These are phyloP conservation scores for Tremellales sp. DNA, from an alignment of 1,284 basidiomycete genomes.

Conservation along the genomic window DNA sequence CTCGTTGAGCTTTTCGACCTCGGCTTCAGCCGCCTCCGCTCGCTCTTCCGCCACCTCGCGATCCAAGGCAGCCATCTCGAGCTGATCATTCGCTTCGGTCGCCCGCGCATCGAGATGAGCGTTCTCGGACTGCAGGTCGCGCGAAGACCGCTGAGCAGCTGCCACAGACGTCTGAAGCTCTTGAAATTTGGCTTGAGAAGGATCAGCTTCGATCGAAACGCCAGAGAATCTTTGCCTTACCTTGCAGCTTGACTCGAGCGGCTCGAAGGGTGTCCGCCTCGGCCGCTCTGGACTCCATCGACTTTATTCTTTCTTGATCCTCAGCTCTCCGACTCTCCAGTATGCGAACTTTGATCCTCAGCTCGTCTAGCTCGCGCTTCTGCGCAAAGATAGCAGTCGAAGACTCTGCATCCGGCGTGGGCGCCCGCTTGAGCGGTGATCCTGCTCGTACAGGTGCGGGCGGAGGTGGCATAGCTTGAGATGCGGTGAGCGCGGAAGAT, in stretches of 20 bases:
- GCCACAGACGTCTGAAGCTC: constrained; percentile 72
- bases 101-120: constrained; percentile 61
- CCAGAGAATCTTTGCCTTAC: constrained; percentile 23
- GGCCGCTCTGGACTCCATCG: constrained; percentile 75
- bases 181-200: constrained; percentile 64
- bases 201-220: not conserved
- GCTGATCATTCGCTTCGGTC: constrained; percentile 73
- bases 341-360: constrained; percentile 75
- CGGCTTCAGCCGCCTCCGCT: constrained; percentile 71
- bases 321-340: constrained; percentile 82
- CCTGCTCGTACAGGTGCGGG: not conserved
- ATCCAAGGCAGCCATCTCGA: constrained; percentile 93
- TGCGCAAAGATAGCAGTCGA: constrained; percentile 21
- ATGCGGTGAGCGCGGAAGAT: constrained; percentile 11
- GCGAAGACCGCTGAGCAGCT: constrained; percentile 61
- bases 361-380: constrained; percentile 61
- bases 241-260: constrained; percentile 76
- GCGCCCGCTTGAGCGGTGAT: not conserved
- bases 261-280: constrained; percentile 84
- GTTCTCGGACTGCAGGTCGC: constrained; percentile 62
- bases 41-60: constrained; percentile 96
- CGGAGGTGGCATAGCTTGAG: constrained; percentile 3
- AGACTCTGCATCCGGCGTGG: constrained; percentile 14
- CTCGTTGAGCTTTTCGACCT: constrained; percentile 73
- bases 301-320: constrained; percentile 74